phyloP scores from a whole-genome alignment of 2,329 filamentous ascomycete species.

The Polytolypa hystricis region DNA sequence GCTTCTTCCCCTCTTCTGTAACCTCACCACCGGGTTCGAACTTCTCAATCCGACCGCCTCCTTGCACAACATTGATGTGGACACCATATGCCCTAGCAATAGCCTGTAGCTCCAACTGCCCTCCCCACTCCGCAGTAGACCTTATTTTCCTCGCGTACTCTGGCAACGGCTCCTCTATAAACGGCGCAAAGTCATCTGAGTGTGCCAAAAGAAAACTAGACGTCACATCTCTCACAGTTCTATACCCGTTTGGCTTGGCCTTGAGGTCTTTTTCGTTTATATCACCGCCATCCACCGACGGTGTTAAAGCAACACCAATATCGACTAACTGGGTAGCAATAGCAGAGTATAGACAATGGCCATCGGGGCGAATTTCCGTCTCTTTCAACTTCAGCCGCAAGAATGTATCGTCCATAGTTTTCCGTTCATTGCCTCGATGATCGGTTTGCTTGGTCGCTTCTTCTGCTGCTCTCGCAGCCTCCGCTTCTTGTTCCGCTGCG shows the following conservation, averaged over 20 bases:
- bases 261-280: not conserved
- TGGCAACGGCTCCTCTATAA: slow-evolving; percentile 69
- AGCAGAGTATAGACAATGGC: slow-evolving; percentile 89
- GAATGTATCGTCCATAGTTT: slow-evolving; percentile 59
- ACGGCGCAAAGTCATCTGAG: slow-evolving; percentile 71
- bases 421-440: slow-evolving; percentile 57
- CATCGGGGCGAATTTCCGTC: slow-evolving; percentile 75
- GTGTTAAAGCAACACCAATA: slow-evolving; percentile 28
- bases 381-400: slow-evolving; percentile 54
- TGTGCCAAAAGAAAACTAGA: slow-evolving; percentile 67
- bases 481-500: slow-evolving; percentile 69
- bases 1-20: slow-evolving; percentile 31
- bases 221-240: slow-evolving; percentile 56
- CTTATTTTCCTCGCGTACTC: slow-evolving; percentile 65
- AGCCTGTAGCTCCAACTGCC: slow-evolving; percentile 79
- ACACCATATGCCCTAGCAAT: slow-evolving; percentile 70
- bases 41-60: slow-evolving; percentile 65
- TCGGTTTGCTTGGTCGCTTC: slow-evolving; percentile 69
- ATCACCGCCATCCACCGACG: slow-evolving; percentile 24
- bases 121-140: slow-evolving; percentile 91
- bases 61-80: slow-evolving; percentile 73
- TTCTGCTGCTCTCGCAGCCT: slow-evolving; percentile 53
- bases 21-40: slow-evolving; percentile 46
- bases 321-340: slow-evolving; percentile 70
- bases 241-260: slow-evolving; percentile 42